Percentiles rank a stretch among this genome's conserved stretches.
Conservation (phyloP, 2,329 filamentous ascomycete species). For the Penicillium italicum region DNA sequence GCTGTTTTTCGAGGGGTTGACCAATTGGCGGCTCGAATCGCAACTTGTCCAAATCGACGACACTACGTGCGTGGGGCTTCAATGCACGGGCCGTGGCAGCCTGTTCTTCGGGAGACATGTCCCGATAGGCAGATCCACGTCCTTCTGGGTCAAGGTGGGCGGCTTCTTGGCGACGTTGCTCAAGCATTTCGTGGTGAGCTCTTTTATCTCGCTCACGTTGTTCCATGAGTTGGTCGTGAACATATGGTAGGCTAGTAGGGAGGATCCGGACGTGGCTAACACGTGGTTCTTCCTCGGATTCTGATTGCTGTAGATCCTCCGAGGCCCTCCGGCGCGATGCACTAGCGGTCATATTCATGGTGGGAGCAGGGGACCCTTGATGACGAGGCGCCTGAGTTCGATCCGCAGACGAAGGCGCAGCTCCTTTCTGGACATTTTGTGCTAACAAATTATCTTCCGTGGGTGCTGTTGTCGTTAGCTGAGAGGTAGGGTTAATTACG, state of each 20-base stretch:
- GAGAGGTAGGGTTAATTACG: background rate
- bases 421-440: constrained; percentile 19
- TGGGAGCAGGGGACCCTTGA: constrained; percentile 19
- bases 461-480: constrained; percentile 29
- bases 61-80: constrained; percentile 76
- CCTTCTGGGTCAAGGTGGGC: constrained; percentile 20
- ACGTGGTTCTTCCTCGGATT: constrained; percentile 48
- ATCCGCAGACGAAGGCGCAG: constrained; percentile 32
- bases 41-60: constrained; percentile 63
- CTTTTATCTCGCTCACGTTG: constrained; percentile 37
- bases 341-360: constrained; percentile 25
- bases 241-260: constrained; percentile 83
- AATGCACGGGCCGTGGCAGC: constrained; percentile 75
- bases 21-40: constrained; percentile 54
- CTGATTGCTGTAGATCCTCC: constrained; percentile 24
- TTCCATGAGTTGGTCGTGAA: constrained; percentile 88
- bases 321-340: constrained; percentile 25
- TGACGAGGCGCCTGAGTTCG: constrained; percentile 18
- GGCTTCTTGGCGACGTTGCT: constrained; percentile 43
- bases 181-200: constrained; percentile 39
- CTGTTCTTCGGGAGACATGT: constrained; percentile 62
- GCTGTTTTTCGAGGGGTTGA: constrained; percentile 42
- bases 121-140: constrained; percentile 19
- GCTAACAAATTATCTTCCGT: constrained; percentile 36
- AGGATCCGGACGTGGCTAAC: constrained; percentile 87